phyloP scores from a whole-genome alignment of 495 filamentous ascomycete species.

The Apiosordaria backusii region DNA sequence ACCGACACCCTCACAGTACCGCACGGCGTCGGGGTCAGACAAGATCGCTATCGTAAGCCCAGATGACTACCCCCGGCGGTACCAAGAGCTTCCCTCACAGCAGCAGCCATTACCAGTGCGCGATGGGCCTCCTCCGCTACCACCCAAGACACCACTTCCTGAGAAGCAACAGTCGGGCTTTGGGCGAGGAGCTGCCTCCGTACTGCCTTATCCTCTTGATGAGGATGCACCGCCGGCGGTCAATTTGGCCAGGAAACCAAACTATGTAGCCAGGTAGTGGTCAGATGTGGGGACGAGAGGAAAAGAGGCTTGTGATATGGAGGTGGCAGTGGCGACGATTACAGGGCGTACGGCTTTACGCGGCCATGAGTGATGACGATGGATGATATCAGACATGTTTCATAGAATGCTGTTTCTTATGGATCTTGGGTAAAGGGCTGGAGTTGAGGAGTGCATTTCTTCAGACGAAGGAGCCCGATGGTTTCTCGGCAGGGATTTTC shows the following conservation, averaged over 20 bases:
- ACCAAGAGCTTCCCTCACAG: constrained; percentile 44
- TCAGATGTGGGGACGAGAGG: neutral
- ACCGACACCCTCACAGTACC: constrained; percentile 52
- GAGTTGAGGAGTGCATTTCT: neutral
- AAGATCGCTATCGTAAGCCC: constrained; percentile 58
- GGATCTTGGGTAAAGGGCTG: neutral
- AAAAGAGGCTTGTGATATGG: neutral
- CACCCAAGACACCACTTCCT: constrained; percentile 78
- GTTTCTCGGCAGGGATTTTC: neutral
- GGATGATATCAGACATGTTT: constrained; percentile 1
- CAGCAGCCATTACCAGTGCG: constrained; percentile 38
- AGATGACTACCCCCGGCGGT: constrained; percentile 55
- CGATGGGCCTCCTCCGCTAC: constrained; percentile 68
- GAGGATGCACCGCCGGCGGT: constrained; percentile 81
- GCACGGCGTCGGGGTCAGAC: constrained; percentile 47
- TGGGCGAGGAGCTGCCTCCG: constrained; percentile 21
- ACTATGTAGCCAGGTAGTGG: constrained; percentile 57
- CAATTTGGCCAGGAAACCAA: constrained; percentile 81
- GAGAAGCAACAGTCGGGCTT: constrained; percentile 29
- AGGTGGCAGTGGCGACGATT: neutral
- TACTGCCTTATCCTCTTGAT: constrained; percentile 67
- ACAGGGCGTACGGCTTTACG: neutral
- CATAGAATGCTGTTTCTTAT: neutral
- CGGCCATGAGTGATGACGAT: neutral
- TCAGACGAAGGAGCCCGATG: neutral